Percentiles rank a stretch among this genome's conserved stretches.
These are phyloP conservation scores for Arthroderma sp. DNA, from an alignment of 2,329 filamentous ascomycete species.

Conservation along the genomic window DNA sequence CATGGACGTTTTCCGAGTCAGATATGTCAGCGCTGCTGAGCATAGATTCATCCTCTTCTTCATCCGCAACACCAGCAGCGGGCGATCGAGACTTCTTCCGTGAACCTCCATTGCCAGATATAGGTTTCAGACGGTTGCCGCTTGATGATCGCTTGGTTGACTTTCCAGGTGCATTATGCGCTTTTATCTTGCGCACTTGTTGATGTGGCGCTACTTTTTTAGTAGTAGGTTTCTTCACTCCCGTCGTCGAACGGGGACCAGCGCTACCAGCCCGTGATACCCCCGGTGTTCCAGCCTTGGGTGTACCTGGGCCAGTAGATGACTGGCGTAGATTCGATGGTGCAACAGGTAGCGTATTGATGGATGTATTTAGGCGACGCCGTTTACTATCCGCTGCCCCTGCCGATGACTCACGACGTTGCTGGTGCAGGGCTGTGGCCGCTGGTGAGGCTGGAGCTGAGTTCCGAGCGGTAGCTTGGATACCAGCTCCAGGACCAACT, in stretches of 20 bases:
- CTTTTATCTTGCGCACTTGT: conserved; percentile 33
- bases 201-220: conserved; percentile 48
- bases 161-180: conserved; percentile 24
- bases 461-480: conserved; percentile 26
- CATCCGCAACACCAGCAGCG: conserved; percentile 27
- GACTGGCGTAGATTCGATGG: conserved; percentile 48
- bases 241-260: conserved; percentile 37
- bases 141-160: conserved; percentile 34
- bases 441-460: conserved; percentile 33
- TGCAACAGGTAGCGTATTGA: conserved; percentile 43
- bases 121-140: conserved; percentile 26
- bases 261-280: conserved; percentile 47
- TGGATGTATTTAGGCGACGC: conserved; percentile 42
- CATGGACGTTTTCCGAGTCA: conserved; percentile 33
- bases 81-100: conserved; percentile 31
- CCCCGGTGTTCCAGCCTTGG: conserved; percentile 44
- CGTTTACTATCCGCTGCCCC: conserved; percentile 47
- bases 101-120: conserved; percentile 13
- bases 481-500: conserved; percentile 32
- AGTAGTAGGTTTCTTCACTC: conserved; percentile 36
- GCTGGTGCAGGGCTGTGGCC: conserved; percentile 31
- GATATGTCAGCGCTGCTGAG: conserved; percentile 41
- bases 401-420: conserved; percentile 44
- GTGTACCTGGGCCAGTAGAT: conserved; percentile 52
- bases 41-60: conserved; percentile 43